These are phyloP conservation scores for Ophiocordyceps camponoti-rufipedis DNA, from an alignment of 2,329 filamentous ascomycete genomes.

Conservation along the genomic window DNA sequence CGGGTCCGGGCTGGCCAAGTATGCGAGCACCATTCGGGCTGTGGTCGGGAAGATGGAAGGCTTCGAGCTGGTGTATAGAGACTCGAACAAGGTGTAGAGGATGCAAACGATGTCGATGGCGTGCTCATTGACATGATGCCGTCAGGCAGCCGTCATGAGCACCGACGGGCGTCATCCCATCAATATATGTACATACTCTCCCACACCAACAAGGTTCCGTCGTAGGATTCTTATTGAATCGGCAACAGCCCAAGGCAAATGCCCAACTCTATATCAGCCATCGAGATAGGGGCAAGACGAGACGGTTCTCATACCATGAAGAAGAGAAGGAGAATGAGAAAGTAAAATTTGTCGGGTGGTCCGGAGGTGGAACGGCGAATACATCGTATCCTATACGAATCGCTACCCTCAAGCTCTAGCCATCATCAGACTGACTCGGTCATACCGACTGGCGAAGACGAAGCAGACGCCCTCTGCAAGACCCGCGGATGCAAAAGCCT, in stretches of 20 bases:
- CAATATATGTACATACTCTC: background rate
- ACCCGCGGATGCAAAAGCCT: too few species aligned
- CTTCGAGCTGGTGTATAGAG: conserved; percentile 11
- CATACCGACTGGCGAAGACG: too few species aligned
- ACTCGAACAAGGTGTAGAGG: background rate
- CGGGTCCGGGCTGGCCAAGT: conserved; percentile 19
- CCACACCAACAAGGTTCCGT: too few species aligned
- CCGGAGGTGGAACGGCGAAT: background rate
- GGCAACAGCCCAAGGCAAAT: too few species aligned
- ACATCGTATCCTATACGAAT: background rate
- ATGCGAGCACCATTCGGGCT: conserved; percentile 12
- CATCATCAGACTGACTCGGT: too few species aligned
- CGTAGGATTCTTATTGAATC: too few species aligned
- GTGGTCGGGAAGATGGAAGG: conserved; percentile 17
- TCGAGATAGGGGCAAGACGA: too few species aligned
- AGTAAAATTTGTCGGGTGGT: background rate
- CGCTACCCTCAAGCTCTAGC: background rate
- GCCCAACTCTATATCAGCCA: too few species aligned
- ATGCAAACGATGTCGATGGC: background rate
- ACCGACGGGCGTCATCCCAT: background rate
- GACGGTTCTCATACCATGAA: too few species aligned
- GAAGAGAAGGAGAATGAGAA: background rate
- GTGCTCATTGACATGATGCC: too few species aligned
- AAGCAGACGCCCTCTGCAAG: too few species aligned
- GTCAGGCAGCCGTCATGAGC: too few species aligned